Base-by-base conservation (phyloP, 2,329 filamentous ascomycete genomes). In the Fusarium sp. region DNA sequence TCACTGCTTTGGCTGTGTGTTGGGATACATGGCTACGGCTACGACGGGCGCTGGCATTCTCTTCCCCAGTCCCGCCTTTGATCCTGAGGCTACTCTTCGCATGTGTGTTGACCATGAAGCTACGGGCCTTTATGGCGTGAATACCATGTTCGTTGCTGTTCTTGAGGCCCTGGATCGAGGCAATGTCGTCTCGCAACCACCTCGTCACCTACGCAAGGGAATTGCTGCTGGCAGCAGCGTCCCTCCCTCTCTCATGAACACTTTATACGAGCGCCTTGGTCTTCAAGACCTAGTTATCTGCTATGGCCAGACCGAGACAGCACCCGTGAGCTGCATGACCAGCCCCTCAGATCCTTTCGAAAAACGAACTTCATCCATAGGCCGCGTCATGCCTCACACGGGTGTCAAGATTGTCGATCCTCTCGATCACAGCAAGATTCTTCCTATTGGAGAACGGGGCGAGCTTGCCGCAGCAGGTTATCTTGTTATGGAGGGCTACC, bases 291-390 rank as follows among this genome's bases (percentile, higher is more conserved):
- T 98, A 27, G 95, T 95, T 0, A 98, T 97, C 71, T 97, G 95
- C 85, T 98, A 98, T 81, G 95, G 95, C 68, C 97, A 97, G 94
- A 98, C 95, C 3, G 95, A 98, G 82, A 98, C 95, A 3, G 88
- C 86, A 53, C 92, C 92, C 44, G 92, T 94, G 77, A 86, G 89
- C 85, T 89, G 89, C 71, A 97, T 97, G 94, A 97, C 95, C 0
- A 86, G 89, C 0, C 95, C 93, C 0, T 82, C 88, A 22, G 94
- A 97, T 78, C 90, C 93, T 0, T 84, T 94, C 5, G 87, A 87
- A 41, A 93, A 92, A 81, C 87, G 94, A 44, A 92, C 94, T 56
- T 86, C 89, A 42, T 92, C 89, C 7, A 94, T 98, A 3, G 96
- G 96, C 5, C 85, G 87, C n/a, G 85, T 92, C 2, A 90, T 98